phyloP scores from a whole-genome alignment of 352 stramenopile species.

The Hyaloperonospora arabidopsidis region DNA sequence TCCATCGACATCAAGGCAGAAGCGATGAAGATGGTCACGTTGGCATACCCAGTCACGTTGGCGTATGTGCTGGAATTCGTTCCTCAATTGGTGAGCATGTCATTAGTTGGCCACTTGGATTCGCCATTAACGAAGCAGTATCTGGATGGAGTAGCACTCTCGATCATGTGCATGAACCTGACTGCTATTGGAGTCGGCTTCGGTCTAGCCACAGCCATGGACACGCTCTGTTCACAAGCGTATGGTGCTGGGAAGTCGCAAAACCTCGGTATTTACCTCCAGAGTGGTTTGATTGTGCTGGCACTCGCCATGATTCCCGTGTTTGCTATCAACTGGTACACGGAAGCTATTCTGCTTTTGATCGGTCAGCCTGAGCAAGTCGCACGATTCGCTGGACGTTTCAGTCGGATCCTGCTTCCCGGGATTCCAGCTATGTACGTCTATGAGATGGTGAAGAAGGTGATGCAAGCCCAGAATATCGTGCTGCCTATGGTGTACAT shows the following conservation, averaged over 20 bases:
- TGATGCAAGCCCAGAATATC: conserved; percentile 12
- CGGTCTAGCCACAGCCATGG: conserved; percentile 76
- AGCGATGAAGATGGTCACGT: conserved; percentile 23
- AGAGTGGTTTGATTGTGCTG: conserved; percentile 70
- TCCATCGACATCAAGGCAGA: conserved; percentile 30
- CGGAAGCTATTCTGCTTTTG: conserved; percentile 43
- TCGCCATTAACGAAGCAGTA: conserved; percentile 65
- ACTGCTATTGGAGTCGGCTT: conserved; percentile 71
- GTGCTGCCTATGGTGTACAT: conserved; percentile 69
- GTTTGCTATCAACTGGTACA: conserved; percentile 72
- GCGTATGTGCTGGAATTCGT: conserved; percentile 73
- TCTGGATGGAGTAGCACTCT: conserved; percentile 57
- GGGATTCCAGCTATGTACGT: conserved; percentile 77
- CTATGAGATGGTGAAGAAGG: conserved; percentile 59
- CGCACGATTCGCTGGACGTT: conserved; percentile 55
- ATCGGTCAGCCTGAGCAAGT: conserved; percentile 64
- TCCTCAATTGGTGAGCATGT: conserved; percentile 54
- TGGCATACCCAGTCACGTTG: conserved; percentile 61
- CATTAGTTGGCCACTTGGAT: conserved; percentile 61
- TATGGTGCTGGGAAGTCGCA: conserved; percentile 59
- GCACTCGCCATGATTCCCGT: conserved; percentile 46
- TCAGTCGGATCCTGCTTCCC: conserved; percentile 51
- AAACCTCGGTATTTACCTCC: conserved; percentile 81
- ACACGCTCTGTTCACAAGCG: conserved; percentile 83
- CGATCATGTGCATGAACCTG: conserved; percentile 77